Base-by-base conservation (phyloP, 2,329 filamentous ascomycete species). In the Phoma sp. region DNA sequence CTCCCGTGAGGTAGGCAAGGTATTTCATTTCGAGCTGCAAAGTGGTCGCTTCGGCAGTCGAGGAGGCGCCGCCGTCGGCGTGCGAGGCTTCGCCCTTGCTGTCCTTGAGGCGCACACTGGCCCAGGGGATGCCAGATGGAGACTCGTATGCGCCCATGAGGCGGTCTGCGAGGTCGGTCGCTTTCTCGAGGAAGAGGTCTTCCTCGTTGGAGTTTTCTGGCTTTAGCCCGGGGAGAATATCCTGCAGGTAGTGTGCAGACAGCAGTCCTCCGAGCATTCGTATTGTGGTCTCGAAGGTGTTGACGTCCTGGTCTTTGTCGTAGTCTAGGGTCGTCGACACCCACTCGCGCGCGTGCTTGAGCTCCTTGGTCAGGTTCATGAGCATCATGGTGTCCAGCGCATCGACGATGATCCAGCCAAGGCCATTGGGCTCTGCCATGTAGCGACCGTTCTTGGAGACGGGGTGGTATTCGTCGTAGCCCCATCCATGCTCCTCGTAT, bases 341-440 rank as follows among this genome's bases (percentile, higher is more conserved):
- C 95, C 95, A 99, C 71, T 96, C 85, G 51, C 94, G 84, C 25
- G 95, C 94, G 69, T 96, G 88, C 33, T 87, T 84, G 35, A 99
- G 83, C 58, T 93, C 88, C 29, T 87, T 89, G 13, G 94, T 98
- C 62, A 96, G 82, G 74, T 98, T 98, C 95, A 99, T 99, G 58
- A 99, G 82, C 80, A 99, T 99, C 83, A 98, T 85, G 0, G 95
- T 99, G 76, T 99, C 95, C 60, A 99, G 81, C 12, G 94, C 88
- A 78, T 99, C 95, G 53, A 99, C 89, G 59, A 99, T 97, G 69
- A 98, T 98, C 95, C 96, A 99, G 27, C 95, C 95, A 77, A 99
- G 83, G 24, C 94, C 95, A 59, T 91, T 87, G 3, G 89, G 72
- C 43, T 75, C 84, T 6, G 92, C 88, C 94, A 99, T 98, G 67